Conservation (phyloP, 2,329 filamentous ascomycete genomes). For the Leptographium radiaticola region DNA sequence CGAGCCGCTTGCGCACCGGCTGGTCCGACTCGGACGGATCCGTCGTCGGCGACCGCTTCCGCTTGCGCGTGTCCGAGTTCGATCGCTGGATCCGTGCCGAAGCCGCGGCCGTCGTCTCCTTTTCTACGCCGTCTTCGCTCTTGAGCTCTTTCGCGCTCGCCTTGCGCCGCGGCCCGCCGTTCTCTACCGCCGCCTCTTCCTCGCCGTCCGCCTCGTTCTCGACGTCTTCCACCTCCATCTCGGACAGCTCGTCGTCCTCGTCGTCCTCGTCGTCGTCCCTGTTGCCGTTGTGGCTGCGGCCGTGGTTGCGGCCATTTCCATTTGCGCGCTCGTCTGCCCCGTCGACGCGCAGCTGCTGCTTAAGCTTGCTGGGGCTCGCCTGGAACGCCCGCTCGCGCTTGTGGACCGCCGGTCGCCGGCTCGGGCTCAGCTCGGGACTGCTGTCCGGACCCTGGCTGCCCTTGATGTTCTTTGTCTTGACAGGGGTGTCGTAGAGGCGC, state of each 20-base stretch:
- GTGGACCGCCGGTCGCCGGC: slow-evolving; percentile 1
- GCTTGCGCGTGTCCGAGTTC: slow-evolving; percentile 30
- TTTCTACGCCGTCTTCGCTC: slow-evolving; percentile 16
- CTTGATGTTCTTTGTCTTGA: slow-evolving; percentile 30
- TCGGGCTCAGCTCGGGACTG: slow-evolving; percentile 48
- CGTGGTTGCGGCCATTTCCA: not conserved
- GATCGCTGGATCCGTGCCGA: slow-evolving; percentile 10
- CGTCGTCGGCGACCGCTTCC: slow-evolving; percentile 33
- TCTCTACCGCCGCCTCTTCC: slow-evolving; percentile 8
- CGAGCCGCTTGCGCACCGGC: slow-evolving; percentile 40
- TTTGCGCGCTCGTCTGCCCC: slow-evolving; percentile 16
- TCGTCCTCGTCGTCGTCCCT: slow-evolving; percentile 26
- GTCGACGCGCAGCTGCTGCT: slow-evolving; percentile 34
- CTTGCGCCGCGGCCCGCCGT: slow-evolving; percentile 8
- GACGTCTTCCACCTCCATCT: slow-evolving; percentile 14
- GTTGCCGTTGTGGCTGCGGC: slow-evolving; percentile 15
- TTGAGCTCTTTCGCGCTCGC: slow-evolving; percentile 17
- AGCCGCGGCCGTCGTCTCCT: not conserved
- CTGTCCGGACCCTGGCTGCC: slow-evolving; percentile 19
- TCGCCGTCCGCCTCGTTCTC: slow-evolving; percentile 21
- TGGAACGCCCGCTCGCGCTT: slow-evolving; percentile 11
- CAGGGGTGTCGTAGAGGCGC: slow-evolving; percentile 78
- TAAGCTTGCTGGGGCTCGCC: slow-evolving; percentile 63
- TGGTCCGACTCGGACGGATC: slow-evolving; percentile 34
- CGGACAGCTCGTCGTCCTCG: slow-evolving; percentile 17